A percentile compares a stretch with the other conserved stretches of the same genome.
Conservation (phyloP, 2,329 filamentous ascomycete species). For the Arachnomyces sp. region DNA sequence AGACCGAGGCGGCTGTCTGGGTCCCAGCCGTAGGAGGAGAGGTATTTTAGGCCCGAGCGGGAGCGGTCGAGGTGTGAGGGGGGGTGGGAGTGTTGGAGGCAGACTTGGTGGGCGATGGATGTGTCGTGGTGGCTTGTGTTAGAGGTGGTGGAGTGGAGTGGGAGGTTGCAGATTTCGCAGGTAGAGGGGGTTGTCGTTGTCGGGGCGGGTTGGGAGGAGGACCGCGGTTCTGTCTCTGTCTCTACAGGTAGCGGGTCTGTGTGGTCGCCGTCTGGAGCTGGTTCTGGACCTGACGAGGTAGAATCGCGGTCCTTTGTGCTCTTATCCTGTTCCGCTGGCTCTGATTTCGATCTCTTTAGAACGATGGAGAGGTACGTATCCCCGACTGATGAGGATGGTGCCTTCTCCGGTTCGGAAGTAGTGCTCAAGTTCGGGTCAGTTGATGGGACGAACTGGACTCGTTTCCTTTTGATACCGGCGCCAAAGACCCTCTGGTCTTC, state of each 20-base stretch:
- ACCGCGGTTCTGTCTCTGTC: conserved; percentile 6
- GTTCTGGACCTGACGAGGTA: background rate
- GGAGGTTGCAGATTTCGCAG: conserved; percentile 56
- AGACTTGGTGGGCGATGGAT: conserved; percentile 49
- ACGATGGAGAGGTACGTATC: conserved; percentile 42
- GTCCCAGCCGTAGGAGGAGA: conserved; percentile 52
- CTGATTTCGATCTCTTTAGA: conserved; percentile 13
- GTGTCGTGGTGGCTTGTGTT: conserved; percentile 36
- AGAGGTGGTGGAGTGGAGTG: conserved; percentile 25
- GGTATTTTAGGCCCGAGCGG: conserved; percentile 47
- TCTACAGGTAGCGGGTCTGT: conserved; percentile 3
- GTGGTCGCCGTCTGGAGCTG: background rate
- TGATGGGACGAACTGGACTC: conserved; percentile 52
- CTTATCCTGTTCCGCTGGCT: conserved; percentile 2
- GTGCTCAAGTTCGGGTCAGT: conserved; percentile 26
- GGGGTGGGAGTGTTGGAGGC: conserved; percentile 47
- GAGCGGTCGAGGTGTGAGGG: conserved; percentile 52
- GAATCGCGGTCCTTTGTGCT: background rate
- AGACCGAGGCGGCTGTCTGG: conserved; percentile 59
- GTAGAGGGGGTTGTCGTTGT: too few species aligned
- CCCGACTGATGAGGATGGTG: conserved; percentile 23
- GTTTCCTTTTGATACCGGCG: conserved; percentile 54
- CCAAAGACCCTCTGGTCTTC: conserved; percentile 53
- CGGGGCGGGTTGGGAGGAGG: conserved; percentile 6
- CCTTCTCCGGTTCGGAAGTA: conserved; percentile 14